phyloP scores from a whole-genome alignment of 148 eudicot species.

The Heliosperma pusillum region DNA sequence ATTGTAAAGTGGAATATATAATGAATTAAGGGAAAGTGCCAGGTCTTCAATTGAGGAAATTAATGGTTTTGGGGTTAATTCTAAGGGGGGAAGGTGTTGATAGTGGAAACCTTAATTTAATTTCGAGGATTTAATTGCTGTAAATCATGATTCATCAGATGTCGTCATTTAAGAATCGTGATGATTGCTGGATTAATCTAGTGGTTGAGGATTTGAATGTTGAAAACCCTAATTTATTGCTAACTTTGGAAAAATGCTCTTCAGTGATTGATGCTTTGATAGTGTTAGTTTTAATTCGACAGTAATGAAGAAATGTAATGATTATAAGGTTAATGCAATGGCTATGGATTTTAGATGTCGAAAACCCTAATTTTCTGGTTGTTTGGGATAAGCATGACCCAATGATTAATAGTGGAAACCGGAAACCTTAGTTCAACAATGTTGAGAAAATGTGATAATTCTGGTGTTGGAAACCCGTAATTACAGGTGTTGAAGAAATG shows the following conservation, averaged over 20 bases:
- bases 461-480: background rate
- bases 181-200: conserved; percentile 1
- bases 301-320: background rate
- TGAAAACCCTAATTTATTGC: conserved; percentile 14
- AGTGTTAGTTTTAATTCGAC: conserved; percentile 16
- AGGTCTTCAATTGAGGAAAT: background rate
- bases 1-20: conserved; percentile 4
- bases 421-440: conserved; percentile 1
- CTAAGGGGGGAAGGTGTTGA: background rate
- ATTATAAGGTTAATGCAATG: background rate
- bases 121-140: background rate
- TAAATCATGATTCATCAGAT: conserved; percentile 15
- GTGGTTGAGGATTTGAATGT: background rate
- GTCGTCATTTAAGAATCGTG: conserved; percentile 1
- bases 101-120: background rate
- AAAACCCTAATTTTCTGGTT: conserved; percentile 3
- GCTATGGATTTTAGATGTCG: background rate
- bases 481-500: conserved; percentile 8
- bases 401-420: background rate
- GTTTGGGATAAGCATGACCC: background rate
- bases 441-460: background rate
- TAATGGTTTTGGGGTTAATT: conserved; percentile 11
- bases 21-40: background rate
- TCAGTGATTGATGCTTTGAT: too few relatives aligned
- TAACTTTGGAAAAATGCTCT: too few relatives aligned